A percentile compares a stretch with the other conserved stretches of the same genome.
phyloP scores from a whole-genome alignment of 2,329 filamentous ascomycete genomes.

The Aphanocladium album region DNA sequence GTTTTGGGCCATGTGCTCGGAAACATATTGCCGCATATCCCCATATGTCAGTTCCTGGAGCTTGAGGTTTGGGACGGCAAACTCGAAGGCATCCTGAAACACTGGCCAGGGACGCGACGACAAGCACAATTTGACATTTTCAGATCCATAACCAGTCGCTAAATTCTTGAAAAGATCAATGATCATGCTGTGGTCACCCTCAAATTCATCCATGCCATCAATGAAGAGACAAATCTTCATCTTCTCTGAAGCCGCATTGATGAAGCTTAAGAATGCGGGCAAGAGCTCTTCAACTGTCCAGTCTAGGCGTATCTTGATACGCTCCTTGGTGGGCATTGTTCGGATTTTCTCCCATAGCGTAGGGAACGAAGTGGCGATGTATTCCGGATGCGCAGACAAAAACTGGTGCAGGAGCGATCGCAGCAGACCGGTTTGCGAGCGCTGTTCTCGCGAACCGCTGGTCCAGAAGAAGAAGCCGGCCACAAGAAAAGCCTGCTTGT shows the following conservation, averaged over 20 bases:
- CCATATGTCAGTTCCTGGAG: constrained; percentile 23
- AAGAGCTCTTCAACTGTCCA: constrained; percentile 28
- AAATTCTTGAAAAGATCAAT: constrained; percentile 25
- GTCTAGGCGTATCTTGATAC: constrained; percentile 24
- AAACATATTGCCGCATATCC: constrained; percentile 24
- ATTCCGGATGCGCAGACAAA: constrained; percentile 20
- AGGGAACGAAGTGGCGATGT: constrained; percentile 24
- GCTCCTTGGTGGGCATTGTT: constrained; percentile 26
- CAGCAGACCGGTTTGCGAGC: constrained; percentile 32
- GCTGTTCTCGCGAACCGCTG: constrained; percentile 32
- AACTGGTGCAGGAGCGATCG: constrained; percentile 33
- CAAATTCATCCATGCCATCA: constrained; percentile 31
- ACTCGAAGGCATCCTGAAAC: constrained; percentile 23
- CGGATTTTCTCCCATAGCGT: constrained; percentile 24
- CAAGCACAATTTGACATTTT: constrained; percentile 26
- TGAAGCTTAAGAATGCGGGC: constrained; percentile 19
- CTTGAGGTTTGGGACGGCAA: constrained; percentile 21
- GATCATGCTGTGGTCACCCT: constrained; percentile 24
- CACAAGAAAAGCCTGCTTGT: constrained; percentile 21
- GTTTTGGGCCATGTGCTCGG: constrained; percentile 18
- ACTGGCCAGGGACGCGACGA: constrained; percentile 28
- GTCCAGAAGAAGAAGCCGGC: constrained; percentile 44
- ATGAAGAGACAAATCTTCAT: constrained; percentile 26
- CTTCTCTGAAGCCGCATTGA: constrained; percentile 17
- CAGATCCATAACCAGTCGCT: constrained; percentile 12